These are phyloP conservation scores for Alternaria novae-zelandiae DNA, from an alignment of 2,329 filamentous ascomycete species.

Conservation along the genomic window DNA sequence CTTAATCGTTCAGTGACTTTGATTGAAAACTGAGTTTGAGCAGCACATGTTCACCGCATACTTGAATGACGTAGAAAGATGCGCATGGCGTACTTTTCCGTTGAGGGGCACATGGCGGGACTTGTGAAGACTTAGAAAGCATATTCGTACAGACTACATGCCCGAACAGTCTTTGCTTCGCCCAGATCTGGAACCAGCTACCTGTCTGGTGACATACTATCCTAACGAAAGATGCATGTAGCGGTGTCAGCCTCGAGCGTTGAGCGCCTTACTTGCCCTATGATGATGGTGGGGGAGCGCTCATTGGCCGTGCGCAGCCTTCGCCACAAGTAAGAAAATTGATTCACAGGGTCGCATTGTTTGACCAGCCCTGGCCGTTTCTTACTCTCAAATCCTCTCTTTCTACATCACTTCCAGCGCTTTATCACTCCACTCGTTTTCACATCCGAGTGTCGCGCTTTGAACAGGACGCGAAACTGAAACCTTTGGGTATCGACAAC, in stretches of 20 bases:
- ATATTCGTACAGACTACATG: not conserved
- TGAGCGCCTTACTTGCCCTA: constrained; percentile 25
- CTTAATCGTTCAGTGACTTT: not conserved
- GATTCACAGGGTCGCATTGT: constrained; percentile 23
- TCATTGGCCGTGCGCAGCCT: constrained; percentile 25
- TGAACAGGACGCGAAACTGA: constrained; percentile 9
- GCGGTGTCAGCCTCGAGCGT: constrained; percentile 1
- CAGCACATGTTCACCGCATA: not conserved
- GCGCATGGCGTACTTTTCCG: not conserved
- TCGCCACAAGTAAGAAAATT: constrained; percentile 35
- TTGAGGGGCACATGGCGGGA: not conserved
- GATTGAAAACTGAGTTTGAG: not conserved
- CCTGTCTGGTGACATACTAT: not conserved
- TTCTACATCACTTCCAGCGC: constrained; percentile 7
- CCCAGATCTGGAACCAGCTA: not conserved
- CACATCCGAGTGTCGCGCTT: constrained; percentile 16
- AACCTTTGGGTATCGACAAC: constrained; percentile 9
- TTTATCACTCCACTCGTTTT: constrained; percentile 17
- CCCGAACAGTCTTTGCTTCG: not conserved
- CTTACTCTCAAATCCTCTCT: constrained; percentile 2
- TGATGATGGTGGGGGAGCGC: constrained; percentile 18
- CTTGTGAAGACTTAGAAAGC: not conserved
- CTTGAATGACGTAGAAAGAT: not conserved
- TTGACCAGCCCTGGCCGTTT: constrained; percentile 13
- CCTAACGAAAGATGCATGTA: not conserved